Conservation (phyloP, 2,329 filamentous ascomycete genomes). For the Exophiala phaeomuriformis region DNA sequence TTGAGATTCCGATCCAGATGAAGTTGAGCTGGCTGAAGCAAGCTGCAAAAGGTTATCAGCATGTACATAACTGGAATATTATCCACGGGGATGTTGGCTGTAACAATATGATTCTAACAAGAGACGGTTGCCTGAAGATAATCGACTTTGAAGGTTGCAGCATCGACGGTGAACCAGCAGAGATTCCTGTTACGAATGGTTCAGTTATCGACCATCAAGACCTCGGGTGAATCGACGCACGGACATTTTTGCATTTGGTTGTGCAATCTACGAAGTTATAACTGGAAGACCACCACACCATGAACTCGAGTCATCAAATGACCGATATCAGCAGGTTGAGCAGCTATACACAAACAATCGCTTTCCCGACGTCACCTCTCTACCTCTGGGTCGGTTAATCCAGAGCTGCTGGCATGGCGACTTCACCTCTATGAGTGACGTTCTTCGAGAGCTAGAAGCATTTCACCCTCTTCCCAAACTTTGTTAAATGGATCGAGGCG, state of each 20-base stretch:
- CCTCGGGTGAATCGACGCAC: not conserved
- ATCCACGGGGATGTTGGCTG: constrained; percentile 15
- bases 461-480: not conserved
- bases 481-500: not conserved
- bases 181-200: constrained; percentile 14
- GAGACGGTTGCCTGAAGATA: constrained; percentile 5
- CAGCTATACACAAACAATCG: constrained; percentile 1
- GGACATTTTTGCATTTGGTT: constrained; percentile 1
- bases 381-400: constrained; percentile 9
- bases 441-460: constrained; percentile 1
- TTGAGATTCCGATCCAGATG: constrained; percentile 4
- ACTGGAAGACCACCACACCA: constrained; percentile 11
- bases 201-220: constrained; percentile 12
- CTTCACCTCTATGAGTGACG: constrained; percentile 10
- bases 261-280: constrained; percentile 2
- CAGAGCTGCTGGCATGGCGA: constrained; percentile 9
- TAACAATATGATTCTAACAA: constrained; percentile 15
- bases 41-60: constrained; percentile 8
- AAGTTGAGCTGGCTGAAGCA: constrained; percentile 8
- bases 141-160: constrained; percentile 11
- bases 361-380: constrained; percentile 7
- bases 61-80: constrained; percentile 10
- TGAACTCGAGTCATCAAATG: constrained; percentile 4
- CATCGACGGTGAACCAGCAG: constrained; percentile 5
- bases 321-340: constrained; percentile 4